phyloP scores from a whole-genome alignment of 176 grass and related monocot species.

The Bromus sterilis region DNA sequence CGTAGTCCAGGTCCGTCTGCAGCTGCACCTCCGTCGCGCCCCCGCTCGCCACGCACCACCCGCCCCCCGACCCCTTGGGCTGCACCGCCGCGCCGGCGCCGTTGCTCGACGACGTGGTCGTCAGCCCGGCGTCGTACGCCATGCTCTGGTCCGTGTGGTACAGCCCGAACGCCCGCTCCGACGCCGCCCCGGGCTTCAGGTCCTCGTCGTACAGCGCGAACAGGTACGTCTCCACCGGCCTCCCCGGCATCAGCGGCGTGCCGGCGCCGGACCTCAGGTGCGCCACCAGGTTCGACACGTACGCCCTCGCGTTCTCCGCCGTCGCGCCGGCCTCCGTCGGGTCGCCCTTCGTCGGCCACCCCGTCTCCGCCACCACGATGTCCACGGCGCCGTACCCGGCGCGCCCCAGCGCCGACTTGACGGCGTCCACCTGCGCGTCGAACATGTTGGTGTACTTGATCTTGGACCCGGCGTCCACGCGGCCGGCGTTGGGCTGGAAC shows the following conservation, averaged over 20 bases:
- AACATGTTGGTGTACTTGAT: slow-evolving; percentile 96
- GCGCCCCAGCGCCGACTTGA: slow-evolving; percentile 50
- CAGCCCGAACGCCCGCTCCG: slow-evolving; percentile 84
- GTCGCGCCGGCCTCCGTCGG: slow-evolving; percentile 52
- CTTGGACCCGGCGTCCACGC: slow-evolving; percentile 57
- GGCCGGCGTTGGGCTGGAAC: slow-evolving; percentile 81
- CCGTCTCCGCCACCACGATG: slow-evolving; percentile 92
- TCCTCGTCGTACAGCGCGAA: slow-evolving; percentile 98
- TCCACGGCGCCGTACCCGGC: slow-evolving; percentile 52
- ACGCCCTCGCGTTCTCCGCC: slow-evolving; percentile 65
- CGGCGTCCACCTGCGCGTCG: slow-evolving; percentile 93
- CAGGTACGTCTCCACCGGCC: slow-evolving; percentile 80
- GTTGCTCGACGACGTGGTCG: neutral
- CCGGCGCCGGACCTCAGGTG: slow-evolving; percentile 77
- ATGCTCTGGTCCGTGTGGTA: slow-evolving; percentile 66
- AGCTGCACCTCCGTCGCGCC: slow-evolving; percentile 55
- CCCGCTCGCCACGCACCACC: slow-evolving; percentile 82
- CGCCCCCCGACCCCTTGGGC: neutral
- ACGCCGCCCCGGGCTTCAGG: slow-evolving; percentile 71
- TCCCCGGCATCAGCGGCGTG: slow-evolving; percentile 73
- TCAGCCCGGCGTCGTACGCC: slow-evolving; percentile 71
- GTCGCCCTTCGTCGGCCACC: slow-evolving; percentile 81
- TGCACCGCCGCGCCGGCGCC: neutral
- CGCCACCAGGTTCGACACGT: slow-evolving; percentile 54
- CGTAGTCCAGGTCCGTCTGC: slow-evolving; percentile 81